Evolutionary conservation across 2,329 filamentous ascomycete species (phyloP), one percentile per base, ranked within the genome.

Genomic region (Fusarium sp.): DNA sequence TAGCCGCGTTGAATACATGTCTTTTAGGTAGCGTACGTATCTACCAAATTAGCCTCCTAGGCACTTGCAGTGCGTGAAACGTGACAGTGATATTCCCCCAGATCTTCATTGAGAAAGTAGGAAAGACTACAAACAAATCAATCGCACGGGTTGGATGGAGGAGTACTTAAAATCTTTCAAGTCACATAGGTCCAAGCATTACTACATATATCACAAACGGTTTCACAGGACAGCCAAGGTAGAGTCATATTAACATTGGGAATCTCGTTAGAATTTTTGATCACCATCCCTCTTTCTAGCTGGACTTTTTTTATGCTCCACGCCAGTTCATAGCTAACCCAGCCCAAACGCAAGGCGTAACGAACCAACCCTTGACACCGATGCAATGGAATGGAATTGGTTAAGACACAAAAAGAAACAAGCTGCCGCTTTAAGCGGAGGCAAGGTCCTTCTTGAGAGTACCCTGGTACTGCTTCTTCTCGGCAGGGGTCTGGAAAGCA

Each of bases 401-500:
- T 77, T 78, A 75, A 77, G 72, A 82, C 77, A 82, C 77, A 81
- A 75, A 79, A 82, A 77, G 77, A 83, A 83, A 82, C 57, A 72
- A 72, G 65, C 69, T 45, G 49, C 67, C 72, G 59, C 64, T 73
- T 77, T 85, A 84, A 75, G 83, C 80, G 77, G 82, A 75, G 73
- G 80, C 83, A 66, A 89, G 82, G 78, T 99, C 96, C 93, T 98
- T 99, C 94, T 99, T 99, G 92, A 99, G 93, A 64, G 94, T 97
- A 87, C 96, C 96, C 85, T 97, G 84, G 89, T 93, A 96, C 83
- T 93, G 90, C 87, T 92, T 93, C 94, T 99, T 99, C 92, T 99
- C 96, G 81, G 92, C 92, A 75, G 91, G 87, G 72, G 96, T 99
- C 89, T 99, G 96, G 93, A 97, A 99, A 80, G 94, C 95, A 90